Evolutionary conservation across 78 protist genomes (phyloP).

Genomic region (Dictyostelium purpureum): DNA sequence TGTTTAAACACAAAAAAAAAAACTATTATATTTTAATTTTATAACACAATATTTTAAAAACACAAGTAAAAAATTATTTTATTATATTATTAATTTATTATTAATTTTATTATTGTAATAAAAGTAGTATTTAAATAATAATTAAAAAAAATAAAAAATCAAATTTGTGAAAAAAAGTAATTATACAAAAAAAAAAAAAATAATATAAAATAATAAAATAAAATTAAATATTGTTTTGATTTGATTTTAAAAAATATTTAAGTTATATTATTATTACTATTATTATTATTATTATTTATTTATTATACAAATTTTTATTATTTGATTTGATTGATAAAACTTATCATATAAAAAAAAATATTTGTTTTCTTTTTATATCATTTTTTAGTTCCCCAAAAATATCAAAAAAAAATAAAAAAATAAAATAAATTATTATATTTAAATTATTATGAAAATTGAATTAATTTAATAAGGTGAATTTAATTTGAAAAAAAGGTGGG

Average conservation of each 20-base stretch:
- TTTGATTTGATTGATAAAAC: slow-evolving; percentile 11
- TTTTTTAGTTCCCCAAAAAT: neutral
- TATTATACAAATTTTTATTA: neutral
- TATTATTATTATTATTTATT: neutral
- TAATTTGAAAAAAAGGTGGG: slow-evolving; percentile 17
- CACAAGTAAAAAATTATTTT: neutral
- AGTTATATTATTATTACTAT: neutral
- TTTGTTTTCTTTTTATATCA: neutral
- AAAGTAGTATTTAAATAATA: neutral
- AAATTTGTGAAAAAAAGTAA: neutral
- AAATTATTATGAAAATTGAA: neutral
- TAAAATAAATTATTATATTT: neutral
- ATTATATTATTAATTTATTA: too few relatives aligned
- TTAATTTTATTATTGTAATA: neutral
- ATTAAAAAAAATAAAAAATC: neutral
- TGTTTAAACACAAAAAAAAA: too few relatives aligned
- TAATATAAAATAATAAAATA: neutral
- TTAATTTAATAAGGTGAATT: neutral
- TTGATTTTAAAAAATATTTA: neutral
- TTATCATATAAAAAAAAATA: neutral
- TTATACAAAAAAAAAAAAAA: neutral
- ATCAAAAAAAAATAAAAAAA: neutral
- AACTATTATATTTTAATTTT: neutral
- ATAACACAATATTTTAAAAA: neutral
- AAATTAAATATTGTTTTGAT: too few relatives aligned